A percentile compares a stretch with the other conserved stretches of the same genome.
Conservation (phyloP, 495 filamentous ascomycete species). For the Geoglossum glabrum region DNA sequence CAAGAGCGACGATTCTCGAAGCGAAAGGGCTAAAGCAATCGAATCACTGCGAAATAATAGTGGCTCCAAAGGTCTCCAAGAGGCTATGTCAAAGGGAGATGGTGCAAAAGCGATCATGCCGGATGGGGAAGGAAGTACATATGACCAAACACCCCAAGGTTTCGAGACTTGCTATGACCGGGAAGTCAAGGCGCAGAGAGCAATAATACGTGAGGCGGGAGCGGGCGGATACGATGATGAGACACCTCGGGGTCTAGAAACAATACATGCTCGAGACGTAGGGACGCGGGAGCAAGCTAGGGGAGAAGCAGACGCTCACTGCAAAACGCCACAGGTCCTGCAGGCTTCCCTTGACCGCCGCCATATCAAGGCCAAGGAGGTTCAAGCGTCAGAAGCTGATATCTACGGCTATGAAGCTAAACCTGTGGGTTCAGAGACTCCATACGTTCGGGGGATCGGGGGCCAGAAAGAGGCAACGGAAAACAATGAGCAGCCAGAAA, state of each 20-base stretch:
- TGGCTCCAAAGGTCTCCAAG: not conserved
- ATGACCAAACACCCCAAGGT: not conserved
- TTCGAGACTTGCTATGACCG: conserved; percentile 2
- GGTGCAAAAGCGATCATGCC: not conserved
- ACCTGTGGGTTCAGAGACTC: conserved; percentile 1
- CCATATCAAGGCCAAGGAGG: not conserved
- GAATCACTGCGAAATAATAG: not conserved
- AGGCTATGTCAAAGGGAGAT: not conserved
- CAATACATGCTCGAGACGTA: not conserved
- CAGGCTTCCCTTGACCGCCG: not conserved
- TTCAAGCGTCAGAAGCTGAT: not conserved
- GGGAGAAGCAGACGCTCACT: not conserved
- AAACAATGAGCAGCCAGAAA: not conserved
- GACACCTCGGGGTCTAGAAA: conserved; percentile 14
- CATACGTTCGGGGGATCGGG: not conserved
- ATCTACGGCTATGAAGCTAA: not conserved
- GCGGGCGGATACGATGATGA: conserved; percentile 13
- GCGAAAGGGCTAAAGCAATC: not conserved
- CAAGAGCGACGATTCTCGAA: not conserved
- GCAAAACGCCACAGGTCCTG: not conserved
- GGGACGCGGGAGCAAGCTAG: not conserved
- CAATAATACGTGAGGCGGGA: not conserved
- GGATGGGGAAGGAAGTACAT: not conserved
- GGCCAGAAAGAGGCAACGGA: not conserved
- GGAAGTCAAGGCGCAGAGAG: not conserved